Conservation (phyloP, 331 rosid genomes). For the Malus hybrid region DNA sequence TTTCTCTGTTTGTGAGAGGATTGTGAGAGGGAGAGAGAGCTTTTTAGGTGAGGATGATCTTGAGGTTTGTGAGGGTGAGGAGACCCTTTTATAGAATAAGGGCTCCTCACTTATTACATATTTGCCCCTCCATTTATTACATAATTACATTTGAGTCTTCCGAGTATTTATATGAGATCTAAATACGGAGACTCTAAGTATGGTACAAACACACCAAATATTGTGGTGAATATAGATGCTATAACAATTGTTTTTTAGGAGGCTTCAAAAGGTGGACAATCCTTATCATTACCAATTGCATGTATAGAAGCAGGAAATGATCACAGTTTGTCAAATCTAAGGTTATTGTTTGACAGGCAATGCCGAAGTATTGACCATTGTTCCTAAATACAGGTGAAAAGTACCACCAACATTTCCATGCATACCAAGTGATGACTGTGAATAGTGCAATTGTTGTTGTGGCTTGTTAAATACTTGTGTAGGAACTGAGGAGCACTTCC, state of each 20-base stretch:
- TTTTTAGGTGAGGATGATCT: no score
- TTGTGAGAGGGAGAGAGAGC: no score
- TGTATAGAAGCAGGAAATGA: slow-evolving; percentile 81
- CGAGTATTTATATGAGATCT: no score
- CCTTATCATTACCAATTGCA: slow-evolving; percentile 62
- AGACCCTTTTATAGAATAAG: no score
- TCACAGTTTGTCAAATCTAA: slow-evolving; percentile 77
- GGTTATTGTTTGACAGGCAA: slow-evolving; percentile 45
- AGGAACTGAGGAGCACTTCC: slow-evolving; percentile 45
- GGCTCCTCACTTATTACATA: no score
- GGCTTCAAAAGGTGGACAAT: slow-evolving; percentile 50
- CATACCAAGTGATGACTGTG: background rate
- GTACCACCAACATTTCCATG: slow-evolving; percentile 26
- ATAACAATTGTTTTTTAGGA: slow-evolving; percentile 74
- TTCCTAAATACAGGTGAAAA: slow-evolving; percentile 47
- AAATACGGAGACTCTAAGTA: no score
- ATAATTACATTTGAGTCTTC: no score
- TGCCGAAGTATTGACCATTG: slow-evolving; percentile 39
- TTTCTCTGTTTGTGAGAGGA: no score
- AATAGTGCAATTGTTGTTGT: no score
- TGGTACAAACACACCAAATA: slow-evolving; percentile 8
- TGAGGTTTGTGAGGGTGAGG: no score
- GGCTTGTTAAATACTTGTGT: no score
- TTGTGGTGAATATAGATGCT: slow-evolving; percentile 79
- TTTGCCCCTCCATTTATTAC: no score